phyloP scores from a whole-genome alignment of 179 eudicot species.

The Silene vulgaris region DNA sequence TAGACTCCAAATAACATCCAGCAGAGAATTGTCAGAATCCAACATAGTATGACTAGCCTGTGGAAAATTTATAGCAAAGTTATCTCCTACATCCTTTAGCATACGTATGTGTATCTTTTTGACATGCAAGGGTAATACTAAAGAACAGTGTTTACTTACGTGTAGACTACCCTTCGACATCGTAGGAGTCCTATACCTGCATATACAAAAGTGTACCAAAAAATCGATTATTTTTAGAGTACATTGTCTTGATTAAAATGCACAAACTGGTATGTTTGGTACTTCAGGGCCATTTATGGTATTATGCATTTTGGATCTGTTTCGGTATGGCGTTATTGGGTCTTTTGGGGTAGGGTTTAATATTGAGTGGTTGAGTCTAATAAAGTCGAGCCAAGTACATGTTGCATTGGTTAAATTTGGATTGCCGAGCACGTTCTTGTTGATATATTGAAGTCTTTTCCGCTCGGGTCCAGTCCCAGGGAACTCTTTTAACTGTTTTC shows the following conservation, averaged over 20 bases:
- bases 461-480: no score
- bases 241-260: not conserved
- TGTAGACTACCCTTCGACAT: conserved; percentile 28
- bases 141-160: conserved; percentile 35
- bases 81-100: not conserved
- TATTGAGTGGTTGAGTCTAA: no score
- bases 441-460: no score
- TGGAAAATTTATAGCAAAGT: not conserved
- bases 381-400: no score
- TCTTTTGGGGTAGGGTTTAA: no score
- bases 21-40: conserved; percentile 52
- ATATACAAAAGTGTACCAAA: conserved; percentile 8
- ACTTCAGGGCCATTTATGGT: no score
- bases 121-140: not conserved
- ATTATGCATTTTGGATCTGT: no score
- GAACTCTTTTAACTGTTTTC: no score
- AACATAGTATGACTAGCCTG: conserved; percentile 54
- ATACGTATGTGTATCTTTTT: not conserved
- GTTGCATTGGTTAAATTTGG: no score
- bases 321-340: no score
- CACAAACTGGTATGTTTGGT: no score
- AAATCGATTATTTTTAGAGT: conserved; percentile 1
- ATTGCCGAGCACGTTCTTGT: no score
- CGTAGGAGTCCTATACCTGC: conserved; percentile 52
- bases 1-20: conserved; percentile 66